Base-by-base conservation (phyloP, 1,284 basidiomycete species). In the Athelia psychrophila region DNA sequence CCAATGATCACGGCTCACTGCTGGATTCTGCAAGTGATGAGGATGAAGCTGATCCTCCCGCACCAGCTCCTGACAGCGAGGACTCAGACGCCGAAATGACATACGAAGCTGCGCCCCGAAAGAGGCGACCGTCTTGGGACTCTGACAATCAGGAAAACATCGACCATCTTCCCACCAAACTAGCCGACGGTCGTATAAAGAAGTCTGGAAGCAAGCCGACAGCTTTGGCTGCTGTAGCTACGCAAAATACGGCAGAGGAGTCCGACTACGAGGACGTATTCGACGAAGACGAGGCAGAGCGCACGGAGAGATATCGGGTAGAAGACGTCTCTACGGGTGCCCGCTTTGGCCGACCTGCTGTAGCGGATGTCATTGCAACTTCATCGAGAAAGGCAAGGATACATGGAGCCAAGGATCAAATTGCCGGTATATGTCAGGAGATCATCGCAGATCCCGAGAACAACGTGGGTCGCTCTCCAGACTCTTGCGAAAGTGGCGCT, bases 351-450 rank as follows among this genome's bases (percentile, higher is more conserved):
- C 82, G 93, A 44, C 82, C 84, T 52, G 87, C 90, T 16, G 83
- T 95, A 10, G 75, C 84, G 19, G 89, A 93, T 61, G 81, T 95
- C 50, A 75, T 95, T 32, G 68, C 73, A 23, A 83, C 76, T 52
- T 78, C 77, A 64, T 91, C 91, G 47, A 81, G 88, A 54, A 82
- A 80, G 53, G 75, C 76, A 42, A 81, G 84, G 57, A 77, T 95
- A 60, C 86, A 86, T 55, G 78, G 77, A 48, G 93, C 93, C 19
- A 95, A 95, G 62, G 91, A 94, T 64, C 92, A 96, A 67, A 91
- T 96, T 53, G 93, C 93, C 2, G 75, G 78, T 25, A 83, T 95
- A 45, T 93, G 95, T 69, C 91, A 95, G 61, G 93, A 95, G 60
- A 91, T 96, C 53, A 73, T 95, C 51, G 80, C 87, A 24, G 93